Evolutionary conservation across 768 basidiomycete species (phyloP).

Genomic region (Trametes gibbosa): DNA sequence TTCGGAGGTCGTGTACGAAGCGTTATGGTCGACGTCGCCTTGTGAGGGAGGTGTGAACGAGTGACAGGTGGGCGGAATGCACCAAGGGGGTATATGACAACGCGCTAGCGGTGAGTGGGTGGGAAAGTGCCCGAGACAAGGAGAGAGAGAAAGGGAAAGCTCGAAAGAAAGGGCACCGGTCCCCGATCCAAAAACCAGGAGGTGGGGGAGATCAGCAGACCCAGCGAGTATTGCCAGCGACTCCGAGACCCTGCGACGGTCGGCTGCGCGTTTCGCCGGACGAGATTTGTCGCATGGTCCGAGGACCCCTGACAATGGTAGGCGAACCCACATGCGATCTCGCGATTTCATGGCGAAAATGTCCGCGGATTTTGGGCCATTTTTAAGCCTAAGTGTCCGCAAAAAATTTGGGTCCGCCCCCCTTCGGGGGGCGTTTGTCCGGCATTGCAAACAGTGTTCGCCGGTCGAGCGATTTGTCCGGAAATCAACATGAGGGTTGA

Average conservation of each 20-base stretch:
- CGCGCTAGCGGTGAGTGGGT: not conserved
- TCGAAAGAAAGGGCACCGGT: not conserved
- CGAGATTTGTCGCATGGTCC: slow-evolving; percentile 3
- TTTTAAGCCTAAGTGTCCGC: too few relatives aligned
- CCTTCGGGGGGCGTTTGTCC: too few relatives aligned
- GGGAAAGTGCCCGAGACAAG: not conserved
- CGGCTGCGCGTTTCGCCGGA: slow-evolving; percentile 3
- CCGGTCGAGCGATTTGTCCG: too few relatives aligned
- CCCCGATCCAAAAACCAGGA: not conserved
- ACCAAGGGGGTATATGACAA: not conserved
- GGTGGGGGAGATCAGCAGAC: slow-evolving; percentile 4
- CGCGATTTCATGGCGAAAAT: too few relatives aligned
- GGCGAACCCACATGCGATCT: too few relatives aligned
- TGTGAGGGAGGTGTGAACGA: not conserved
- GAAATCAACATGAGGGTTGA: too few relatives aligned
- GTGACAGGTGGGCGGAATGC: not conserved
- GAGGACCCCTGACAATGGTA: not conserved
- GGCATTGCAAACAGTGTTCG: too few relatives aligned
- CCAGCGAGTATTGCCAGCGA: not conserved
- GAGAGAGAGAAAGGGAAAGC: not conserved
- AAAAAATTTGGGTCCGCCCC: too few relatives aligned
- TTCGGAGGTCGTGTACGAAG: not conserved
- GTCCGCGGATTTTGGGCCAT: too few relatives aligned
- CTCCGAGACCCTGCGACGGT: not conserved
- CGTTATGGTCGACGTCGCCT: slow-evolving; percentile 1